Base-by-base conservation (phyloP, 495 filamentous ascomycete species). In the Hypoxylon fragiforme region DNA sequence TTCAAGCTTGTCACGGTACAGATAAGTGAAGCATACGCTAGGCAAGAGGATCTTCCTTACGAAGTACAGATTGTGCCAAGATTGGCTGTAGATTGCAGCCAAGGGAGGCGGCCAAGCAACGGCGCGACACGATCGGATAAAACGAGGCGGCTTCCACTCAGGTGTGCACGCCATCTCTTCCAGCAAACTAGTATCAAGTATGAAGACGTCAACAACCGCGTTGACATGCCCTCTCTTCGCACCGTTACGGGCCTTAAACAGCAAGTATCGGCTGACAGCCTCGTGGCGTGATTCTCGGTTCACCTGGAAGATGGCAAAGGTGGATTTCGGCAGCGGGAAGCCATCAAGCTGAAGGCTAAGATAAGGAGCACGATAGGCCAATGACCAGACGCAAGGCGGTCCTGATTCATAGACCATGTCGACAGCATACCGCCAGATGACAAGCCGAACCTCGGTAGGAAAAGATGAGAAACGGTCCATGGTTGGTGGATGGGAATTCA, bases 11-110 rank as follows among this genome's bases (percentile, higher is more conserved):
- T 40, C 28, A 56, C 47, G 43, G 52, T 47, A 56, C 47, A 50
- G 41, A 44, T 62, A 52, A 19, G 47, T 48, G 43, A 56, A 56
- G 52, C 41, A 55, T 30, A 51, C 51, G 44, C 46, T 61, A 51
- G 41, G 50, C 22, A 43, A 36, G 38, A 62, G 16, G 37, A 62
- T 52, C 41, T 56, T 52, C 57, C 52, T 56, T 39, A 49, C 34
- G 44, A 40, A 51, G 22, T 36, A 46, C 51, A 48, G 26, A 49
- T 53, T 44, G 48, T 46, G 55, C 55, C 49, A 53, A 53, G 55
- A 47, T 43, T 28, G 42, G n/a, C 28, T 42, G 44, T 53, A 54
- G 50, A 60, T 60, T 40, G 44, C 40, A 39, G 45, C 40, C 34
- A 57, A 57, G 34, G 43, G 54, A 24, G 45, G 45, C 42, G 47